These are phyloP conservation scores for Cyberlindnera subsufficiens DNA, from an alignment of 805 yeast species.

Conservation along the genomic window DNA sequence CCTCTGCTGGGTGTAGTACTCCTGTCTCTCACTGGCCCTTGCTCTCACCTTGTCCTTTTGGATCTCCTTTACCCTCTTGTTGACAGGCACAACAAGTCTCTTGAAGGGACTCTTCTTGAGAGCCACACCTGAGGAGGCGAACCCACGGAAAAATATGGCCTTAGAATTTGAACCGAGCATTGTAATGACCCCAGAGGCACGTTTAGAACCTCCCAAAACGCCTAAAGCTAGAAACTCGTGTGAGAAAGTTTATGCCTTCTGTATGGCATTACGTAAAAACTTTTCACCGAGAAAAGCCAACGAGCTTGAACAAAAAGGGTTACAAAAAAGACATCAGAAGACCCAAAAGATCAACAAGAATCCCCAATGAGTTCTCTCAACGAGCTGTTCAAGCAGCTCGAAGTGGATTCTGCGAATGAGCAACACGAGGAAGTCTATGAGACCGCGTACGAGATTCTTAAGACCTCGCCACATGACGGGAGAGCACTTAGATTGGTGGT, in stretches of 20 bases:
- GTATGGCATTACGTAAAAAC: no score
- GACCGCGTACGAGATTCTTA: conserved; percentile 21
- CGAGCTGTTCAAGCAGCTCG: conserved; percentile 22
- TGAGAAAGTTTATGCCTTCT: no score
- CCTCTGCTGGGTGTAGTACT: background rate
- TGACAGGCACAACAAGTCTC: conserved; percentile 13
- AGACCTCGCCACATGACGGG: conserved; percentile 21
- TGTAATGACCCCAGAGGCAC: no score
- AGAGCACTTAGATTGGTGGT: conserved; percentile 40
- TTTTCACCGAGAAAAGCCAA: background rate
- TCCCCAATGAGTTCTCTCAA: conserved; percentile 18
- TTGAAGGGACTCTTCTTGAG: conserved; percentile 12
- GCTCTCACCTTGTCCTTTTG: conserved; percentile 1
- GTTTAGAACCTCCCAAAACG: no score
- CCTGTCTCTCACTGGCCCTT: no score
- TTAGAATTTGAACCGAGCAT: no score
- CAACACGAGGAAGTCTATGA: conserved; percentile 21
- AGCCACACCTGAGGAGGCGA: background rate
- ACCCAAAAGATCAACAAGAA: background rate
- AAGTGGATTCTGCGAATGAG: conserved; percentile 16
- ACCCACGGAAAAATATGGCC: background rate
- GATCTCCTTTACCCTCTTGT: conserved; percentile 5
- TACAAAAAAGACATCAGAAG: background rate
- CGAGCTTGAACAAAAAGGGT: background rate
- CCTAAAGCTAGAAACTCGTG: no score